These are phyloP conservation scores for Colletotrichum siamense DNA, from an alignment of 2,329 filamentous ascomycete species.

Conservation along the genomic window DNA sequence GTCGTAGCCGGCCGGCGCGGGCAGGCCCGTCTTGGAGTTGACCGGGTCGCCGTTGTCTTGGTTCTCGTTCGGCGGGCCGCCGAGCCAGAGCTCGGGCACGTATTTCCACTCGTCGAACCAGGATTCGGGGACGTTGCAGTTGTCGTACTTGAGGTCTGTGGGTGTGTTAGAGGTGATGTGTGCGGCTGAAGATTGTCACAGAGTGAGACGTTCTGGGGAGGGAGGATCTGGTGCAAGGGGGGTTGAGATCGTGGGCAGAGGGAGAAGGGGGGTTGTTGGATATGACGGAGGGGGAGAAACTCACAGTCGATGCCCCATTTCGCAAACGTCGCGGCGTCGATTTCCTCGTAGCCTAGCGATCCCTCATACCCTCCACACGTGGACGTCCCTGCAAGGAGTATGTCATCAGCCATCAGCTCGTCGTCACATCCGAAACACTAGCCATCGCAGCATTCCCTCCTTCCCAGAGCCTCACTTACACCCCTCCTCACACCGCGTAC, in stretches of 20 bases:
- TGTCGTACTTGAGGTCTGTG: slow-evolving; percentile 62
- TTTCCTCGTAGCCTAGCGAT: slow-evolving; percentile 58
- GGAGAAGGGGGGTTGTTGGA: neutral
- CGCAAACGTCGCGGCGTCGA: slow-evolving; percentile 63
- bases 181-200: neutral
- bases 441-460: neutral
- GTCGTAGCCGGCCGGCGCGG: slow-evolving; percentile 53
- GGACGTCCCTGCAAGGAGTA: slow-evolving; percentile 21
- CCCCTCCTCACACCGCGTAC: neutral
- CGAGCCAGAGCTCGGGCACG: slow-evolving; percentile 27
- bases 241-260: neutral
- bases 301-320: slow-evolving; percentile 63
- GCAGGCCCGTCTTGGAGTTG: slow-evolving; percentile 34
- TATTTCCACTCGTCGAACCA: slow-evolving; percentile 40
- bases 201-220: neutral
- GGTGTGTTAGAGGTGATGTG: neutral
- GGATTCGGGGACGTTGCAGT: slow-evolving; percentile 49
- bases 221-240: neutral
- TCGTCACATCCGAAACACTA: neutral
- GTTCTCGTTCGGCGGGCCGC: slow-evolving; percentile 34
- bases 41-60: slow-evolving; percentile 26
- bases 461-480: neutral
- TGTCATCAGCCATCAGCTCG: neutral
- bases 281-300: slow-evolving; percentile 17
- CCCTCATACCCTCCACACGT: slow-evolving; percentile 65